Base-by-base conservation (phyloP, 495 filamentous ascomycete genomes). In the Talaromyces nanjingensis region DNA sequence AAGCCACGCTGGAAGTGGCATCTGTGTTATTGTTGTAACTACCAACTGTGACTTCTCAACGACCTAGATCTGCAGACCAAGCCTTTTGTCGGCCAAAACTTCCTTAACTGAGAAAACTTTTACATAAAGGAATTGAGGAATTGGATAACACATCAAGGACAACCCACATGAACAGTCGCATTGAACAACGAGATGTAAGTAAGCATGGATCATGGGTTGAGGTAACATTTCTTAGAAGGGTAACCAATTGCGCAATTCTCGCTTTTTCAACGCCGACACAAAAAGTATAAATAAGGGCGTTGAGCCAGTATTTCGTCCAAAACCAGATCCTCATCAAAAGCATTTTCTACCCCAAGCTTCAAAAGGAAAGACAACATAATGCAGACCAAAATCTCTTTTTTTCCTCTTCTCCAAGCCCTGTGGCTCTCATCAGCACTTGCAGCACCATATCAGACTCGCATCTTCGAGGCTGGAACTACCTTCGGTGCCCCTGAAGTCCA, bases 391-490 rank as follows among this genome's bases (percentile, higher is more conserved):
- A 20, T 22, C 34, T 42, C 5, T 11, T 60, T 37, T 60, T 42
- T 20, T 33, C 34, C 31, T 1, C 58, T 37, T 42, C 31, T 60
- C 12, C 29, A 34, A 33, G 25, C 29, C 58, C 11, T 60, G 7
- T 60, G 58, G 58, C 58, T 37, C 25, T 57, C 54, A 6, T 57
- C 54, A 25, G 54, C 54, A 57, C 18, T 60, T 42, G 58, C 58
- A 62, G 60, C 60, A 16, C 47, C 42, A 7, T 62, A 62, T n/a
- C 33, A 62, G 42, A 54, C 60, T 52, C 60, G 60, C 22, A 54
- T 62, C 18, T 54, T 62, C 47, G 60, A 62, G 27, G 47, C 60
- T 29, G 60, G 60, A 42, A 60, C 60, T 52, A 54, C 60, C 25
- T 62, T 62, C 31, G 31, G 18, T 29, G 42, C 47, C 6, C 60